Base-by-base conservation (phyloP, 768 basidiomycete genomes). In the Collybia sordida region DNA sequence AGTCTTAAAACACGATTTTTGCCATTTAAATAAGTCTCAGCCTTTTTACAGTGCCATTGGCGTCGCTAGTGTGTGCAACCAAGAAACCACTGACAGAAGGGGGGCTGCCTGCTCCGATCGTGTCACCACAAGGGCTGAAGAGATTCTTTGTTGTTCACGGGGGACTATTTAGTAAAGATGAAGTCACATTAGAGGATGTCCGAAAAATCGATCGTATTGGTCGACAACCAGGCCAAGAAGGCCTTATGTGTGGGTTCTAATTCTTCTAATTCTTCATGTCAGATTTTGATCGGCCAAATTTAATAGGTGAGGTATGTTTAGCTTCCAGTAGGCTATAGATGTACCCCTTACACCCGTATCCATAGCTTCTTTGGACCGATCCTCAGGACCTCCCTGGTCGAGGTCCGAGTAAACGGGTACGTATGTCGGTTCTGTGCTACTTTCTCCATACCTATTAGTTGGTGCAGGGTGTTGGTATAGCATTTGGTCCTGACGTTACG, bases 111-210 rank as follows among this genome's bases (percentile, higher is more conserved):
- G 72, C 72, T 7, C 74, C 83, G 3, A 97, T 98, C 53, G 73
- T 99, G 22, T 90, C 90, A 14, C 80, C 89, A 1, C 75, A 90
- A 48, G 94, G 93, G 7, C 66, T 74, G 45, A 94, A 92, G 64
- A 85, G 95, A 23, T 97, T 88, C 71, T 96, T 97, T 58, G 84
- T 98, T 54, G 92, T 96, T 4, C 97, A 99, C 61, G 96, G 97
- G 9, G 97, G 97, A 14, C 76, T 98, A 15, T 98, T 98, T 73
- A 94, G 93, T 68, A 90, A 88, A 62, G 97, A 98, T 59, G 87
- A 82, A 36, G 90, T 98, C n/a, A 95, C 92, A 3, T 74, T 98
- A 27, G 93, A 96, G 15, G 95, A 98, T 45, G 85, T 98, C 55
- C 83, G 88, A 21, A 90, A 90, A 66, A 86, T 98, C 50, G 81